Evolutionary conservation across 192 early-diverging fungal genomes (phyloP), one percentile per base, ranked within the genome.

Genomic region (Pilaira anomala): DNA sequence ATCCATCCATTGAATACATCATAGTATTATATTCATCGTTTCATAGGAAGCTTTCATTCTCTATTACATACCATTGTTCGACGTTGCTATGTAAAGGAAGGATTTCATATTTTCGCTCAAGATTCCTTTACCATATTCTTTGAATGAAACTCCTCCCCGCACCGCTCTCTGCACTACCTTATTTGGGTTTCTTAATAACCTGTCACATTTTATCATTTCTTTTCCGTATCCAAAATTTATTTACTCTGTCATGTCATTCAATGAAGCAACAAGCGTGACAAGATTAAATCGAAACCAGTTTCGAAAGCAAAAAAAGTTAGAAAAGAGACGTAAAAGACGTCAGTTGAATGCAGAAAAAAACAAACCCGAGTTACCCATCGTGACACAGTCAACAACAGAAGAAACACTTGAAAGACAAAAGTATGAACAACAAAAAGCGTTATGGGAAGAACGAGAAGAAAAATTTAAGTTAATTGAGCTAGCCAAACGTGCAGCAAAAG

Each of bases 71-170:
- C 51, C 51, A 65, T 65, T 19, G 24, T 42, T 56, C 63, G 53
- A 65, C 60, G 60, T 62, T 44, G 60, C 60, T 62, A 50, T 48
- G 30, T 50, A 62, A 62, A 62, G 60, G 46, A 62, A 36, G 28
- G 59, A 29, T 60, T 13, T 14, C 22, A 48, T 26, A 36, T 48
- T 36, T 36, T 36, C 33, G 33, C 6, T 19, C 12, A 42, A 60
- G 59, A 13, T 19, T 30, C 39, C 26, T 29, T 45, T 41, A 36
- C 33, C 33, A 36, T 36, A 36, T 36, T 36, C 33, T 36, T 36
- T 5, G 33, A 36, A 36, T 36, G 33, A 36, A 36, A 36, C 33
- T 36, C 33, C 33, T 36, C 33, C n/a, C n/a, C n/a, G n/a, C n/a
- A n/a, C n/a, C n/a, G n/a, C n/a, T n/a, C n/a, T n/a, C n/a, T n/a